phyloP scores from a whole-genome alignment of 1,284 basidiomycete species.

The Irpex rosettiformis region DNA sequence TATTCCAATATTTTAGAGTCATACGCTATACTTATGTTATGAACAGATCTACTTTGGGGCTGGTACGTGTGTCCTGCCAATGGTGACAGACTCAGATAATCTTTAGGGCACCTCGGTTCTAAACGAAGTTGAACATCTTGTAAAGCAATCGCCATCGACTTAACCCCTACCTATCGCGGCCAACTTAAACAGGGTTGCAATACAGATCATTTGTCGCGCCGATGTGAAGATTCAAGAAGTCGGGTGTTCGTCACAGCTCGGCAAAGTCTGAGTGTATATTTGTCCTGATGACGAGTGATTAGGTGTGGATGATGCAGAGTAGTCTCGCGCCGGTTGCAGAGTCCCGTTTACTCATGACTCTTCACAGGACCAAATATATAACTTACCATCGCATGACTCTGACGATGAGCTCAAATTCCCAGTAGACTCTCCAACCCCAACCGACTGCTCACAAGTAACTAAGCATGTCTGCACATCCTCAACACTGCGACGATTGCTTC shows the following conservation, averaged over 20 bases:
- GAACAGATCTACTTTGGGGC: no score
- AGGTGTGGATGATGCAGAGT: neutral
- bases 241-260: no score
- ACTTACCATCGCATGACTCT: neutral
- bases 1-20: neutral
- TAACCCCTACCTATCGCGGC: no score
- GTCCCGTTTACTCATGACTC: neutral
- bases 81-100: no score
- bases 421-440: neutral
- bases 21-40: neutral
- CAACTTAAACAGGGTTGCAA: no score
- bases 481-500: conserved; percentile 14
- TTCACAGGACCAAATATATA: neutral
- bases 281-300: neutral
- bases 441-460: no score
- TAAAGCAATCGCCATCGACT: no score
- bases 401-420: neutral
- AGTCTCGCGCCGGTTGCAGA: neutral
- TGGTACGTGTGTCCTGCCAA: no score
- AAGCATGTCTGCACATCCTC: conserved; percentile 5
- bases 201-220: no score
- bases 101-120: no score
- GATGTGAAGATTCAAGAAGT: neutral
- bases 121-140: no score
- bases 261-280: no score